These are phyloP conservation scores for Phytophthora hybrid DNA, from an alignment of 352 stramenopile species.

Conservation along the genomic window DNA sequence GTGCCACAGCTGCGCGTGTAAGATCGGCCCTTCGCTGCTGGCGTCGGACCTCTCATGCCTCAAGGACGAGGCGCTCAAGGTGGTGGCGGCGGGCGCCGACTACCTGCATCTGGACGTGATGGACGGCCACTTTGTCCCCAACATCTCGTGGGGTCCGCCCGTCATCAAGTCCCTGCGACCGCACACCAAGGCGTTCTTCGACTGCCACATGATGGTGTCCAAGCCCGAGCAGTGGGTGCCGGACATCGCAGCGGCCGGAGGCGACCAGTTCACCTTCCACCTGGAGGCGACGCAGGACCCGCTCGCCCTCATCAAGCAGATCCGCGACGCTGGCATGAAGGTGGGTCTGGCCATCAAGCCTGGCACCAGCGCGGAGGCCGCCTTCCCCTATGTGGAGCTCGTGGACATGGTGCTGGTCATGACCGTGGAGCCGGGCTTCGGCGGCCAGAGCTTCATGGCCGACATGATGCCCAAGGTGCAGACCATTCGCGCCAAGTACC, in stretches of 20 bases:
- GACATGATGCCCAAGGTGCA: constrained; percentile 96
- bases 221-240: constrained; percentile 96
- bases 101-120: constrained; percentile 99
- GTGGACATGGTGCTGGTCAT: constrained; percentile 98
- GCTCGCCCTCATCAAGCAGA: constrained; percentile 84
- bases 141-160: constrained; percentile 95
- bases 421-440: constrained; percentile 98
- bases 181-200: constrained; percentile 93
- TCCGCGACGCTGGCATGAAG: constrained; percentile 92
- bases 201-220: constrained; percentile 99
- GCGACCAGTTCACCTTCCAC: constrained; percentile 97
- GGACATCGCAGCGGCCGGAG: constrained; percentile 95
- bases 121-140: constrained; percentile 98
- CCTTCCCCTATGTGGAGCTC: constrained; percentile 86
- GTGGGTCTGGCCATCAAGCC: constrained; percentile 97
- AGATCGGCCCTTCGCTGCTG: constrained; percentile 95
- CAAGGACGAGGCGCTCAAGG: constrained; percentile 91
- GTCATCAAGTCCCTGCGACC: constrained; percentile 94
- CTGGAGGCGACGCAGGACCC: constrained; percentile 86
- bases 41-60: constrained; percentile 95
- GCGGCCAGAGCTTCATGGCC: constrained; percentile 97
- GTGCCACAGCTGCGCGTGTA: constrained; percentile 83
- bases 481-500: constrained; percentile 90
- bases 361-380: constrained; percentile 89
- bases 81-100: constrained; percentile 92